Base-by-base conservation (phyloP, 2,329 filamentous ascomycete species). In the Trichoderma koningii region DNA sequence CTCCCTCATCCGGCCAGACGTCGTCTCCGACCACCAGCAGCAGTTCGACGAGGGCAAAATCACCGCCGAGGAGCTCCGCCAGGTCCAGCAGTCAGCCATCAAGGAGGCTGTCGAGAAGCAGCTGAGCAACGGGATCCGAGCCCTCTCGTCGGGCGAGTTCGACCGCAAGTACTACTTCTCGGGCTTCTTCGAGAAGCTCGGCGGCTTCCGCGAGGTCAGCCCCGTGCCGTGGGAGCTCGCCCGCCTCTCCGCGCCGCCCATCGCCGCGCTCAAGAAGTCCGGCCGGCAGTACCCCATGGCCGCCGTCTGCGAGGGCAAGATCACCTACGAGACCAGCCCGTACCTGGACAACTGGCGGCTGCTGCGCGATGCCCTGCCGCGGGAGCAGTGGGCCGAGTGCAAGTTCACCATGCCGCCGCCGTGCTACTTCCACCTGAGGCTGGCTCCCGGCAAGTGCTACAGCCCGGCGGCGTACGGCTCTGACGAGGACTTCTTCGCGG, bases 131-230 rank as follows among this genome's bases (percentile, higher is more conserved):
- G 85, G 87, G 28, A 83, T 90, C 65, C 82, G 84, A 21, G 83
- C 84, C 17, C 79, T 91, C 59, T 88, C 87, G 4, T 89, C 89
- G 65, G 89, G 89, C 71, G 89, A 92, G 76, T 92, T 90, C 52
- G 79, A 80, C 55, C 78, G 80, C 67, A 80, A 80, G 68, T 82
- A 80, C 69, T 82, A 81, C 74, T 82, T 81, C 70, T 77, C 76
- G 7, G 80, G 80, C 57, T 80, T 82, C 70, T 82, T 82, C 68
- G 81, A 82, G 73, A 79, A 78, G 66, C 76, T 82, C 15, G 73
- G 69, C 3, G 77, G 77, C 48, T 79, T 78, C 71, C 73, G 71
- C 30, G 73, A 77, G 56, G 75, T 78, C 62, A 73, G 72, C 66
- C 76, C 77, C 52, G 76, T 77, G 53, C 75, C 76, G 5, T 77